Conservation (phyloP, 768 basidiomycete genomes). For the Leccinum obscurum region DNA sequence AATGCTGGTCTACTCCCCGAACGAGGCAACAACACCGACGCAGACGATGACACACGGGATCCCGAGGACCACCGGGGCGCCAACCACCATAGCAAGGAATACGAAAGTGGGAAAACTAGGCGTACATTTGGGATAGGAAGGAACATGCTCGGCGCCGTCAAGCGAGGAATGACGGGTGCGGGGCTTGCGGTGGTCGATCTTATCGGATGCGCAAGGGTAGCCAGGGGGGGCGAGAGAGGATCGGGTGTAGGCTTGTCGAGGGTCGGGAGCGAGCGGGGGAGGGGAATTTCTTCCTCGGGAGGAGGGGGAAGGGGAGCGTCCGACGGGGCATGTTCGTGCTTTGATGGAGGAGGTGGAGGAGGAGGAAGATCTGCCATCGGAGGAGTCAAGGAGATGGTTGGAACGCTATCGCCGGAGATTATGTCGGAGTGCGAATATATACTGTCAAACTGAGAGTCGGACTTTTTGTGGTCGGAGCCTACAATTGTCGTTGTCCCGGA, state of each 20-base stretch:
- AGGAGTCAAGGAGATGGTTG: neutral
- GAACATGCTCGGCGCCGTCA: constrained; percentile 77
- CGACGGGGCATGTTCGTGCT: neutral
- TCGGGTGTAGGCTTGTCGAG: constrained; percentile 55
- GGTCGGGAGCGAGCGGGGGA: constrained; percentile 34
- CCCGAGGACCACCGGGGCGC: constrained; percentile 35
- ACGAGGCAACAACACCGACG: constrained; percentile 32
- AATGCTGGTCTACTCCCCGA: neutral
- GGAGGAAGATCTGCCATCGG: constrained; percentile 9
- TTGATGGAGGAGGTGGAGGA: constrained; percentile 2
- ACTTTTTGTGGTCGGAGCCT: neutral
- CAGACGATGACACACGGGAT: constrained; percentile 37
- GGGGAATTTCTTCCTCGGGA: constrained; percentile 38
- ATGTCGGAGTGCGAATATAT: constrained; percentile 14
- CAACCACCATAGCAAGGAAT: constrained; percentile 63
- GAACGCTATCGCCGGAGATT: neutral
- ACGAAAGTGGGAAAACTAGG: constrained; percentile 44
- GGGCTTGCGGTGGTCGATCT: constrained; percentile 10
- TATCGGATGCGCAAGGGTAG: constrained; percentile 39
- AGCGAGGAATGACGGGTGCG: constrained; percentile 55
- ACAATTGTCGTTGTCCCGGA: constrained; percentile 25
- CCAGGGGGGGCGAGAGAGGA: constrained; percentile 30
- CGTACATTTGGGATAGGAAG: constrained; percentile 89
- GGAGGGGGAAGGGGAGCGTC: neutral
- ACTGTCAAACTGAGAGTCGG: neutral